These are phyloP conservation scores for Russula vinacea DNA, from an alignment of 768 basidiomycete genomes.

Conservation along the genomic window DNA sequence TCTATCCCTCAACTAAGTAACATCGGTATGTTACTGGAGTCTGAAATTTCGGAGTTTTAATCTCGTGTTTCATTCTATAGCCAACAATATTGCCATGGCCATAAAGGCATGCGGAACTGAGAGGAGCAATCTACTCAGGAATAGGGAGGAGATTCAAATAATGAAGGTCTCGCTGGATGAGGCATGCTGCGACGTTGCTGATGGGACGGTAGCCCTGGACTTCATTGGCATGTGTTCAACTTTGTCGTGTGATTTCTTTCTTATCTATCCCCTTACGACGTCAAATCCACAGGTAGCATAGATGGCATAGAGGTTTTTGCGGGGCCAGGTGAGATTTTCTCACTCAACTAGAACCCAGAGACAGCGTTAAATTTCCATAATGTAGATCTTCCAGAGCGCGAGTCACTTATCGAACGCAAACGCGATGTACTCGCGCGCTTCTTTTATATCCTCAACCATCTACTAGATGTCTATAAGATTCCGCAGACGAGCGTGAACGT, in stretches of 20 bases:
- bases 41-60: background rate
- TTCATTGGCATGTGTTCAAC: constrained; percentile 49
- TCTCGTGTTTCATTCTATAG: constrained; percentile 15
- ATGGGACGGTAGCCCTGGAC: constrained; percentile 55
- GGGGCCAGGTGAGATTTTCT: constrained; percentile 20
- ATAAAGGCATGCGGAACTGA: constrained; percentile 77
- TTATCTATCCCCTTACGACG: background rate
- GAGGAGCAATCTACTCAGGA: constrained; percentile 56
- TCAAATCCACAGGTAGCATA: constrained; percentile 11
- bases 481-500: constrained; percentile 74
- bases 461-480: constrained; percentile 73
- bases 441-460: constrained; percentile 60
- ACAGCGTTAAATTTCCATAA: background rate
- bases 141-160: constrained; percentile 63
- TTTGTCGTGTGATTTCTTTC: background rate
- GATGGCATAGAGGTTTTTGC: constrained; percentile 6
- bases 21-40: constrained; percentile 38
- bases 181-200: constrained; percentile 79
- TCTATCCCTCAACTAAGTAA: constrained; percentile 43
- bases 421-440: constrained; percentile 66
- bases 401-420: constrained; percentile 51
- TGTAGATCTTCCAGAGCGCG: constrained; percentile 55
- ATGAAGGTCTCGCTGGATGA: constrained; percentile 76
- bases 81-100: constrained; percentile 41
- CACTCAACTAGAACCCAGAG: background rate